Percentiles rank a stretch among this genome's conserved stretches.
These are phyloP conservation scores for Quercus alba DNA, from an alignment of 306 rosid genomes.

Conservation along the genomic window DNA sequence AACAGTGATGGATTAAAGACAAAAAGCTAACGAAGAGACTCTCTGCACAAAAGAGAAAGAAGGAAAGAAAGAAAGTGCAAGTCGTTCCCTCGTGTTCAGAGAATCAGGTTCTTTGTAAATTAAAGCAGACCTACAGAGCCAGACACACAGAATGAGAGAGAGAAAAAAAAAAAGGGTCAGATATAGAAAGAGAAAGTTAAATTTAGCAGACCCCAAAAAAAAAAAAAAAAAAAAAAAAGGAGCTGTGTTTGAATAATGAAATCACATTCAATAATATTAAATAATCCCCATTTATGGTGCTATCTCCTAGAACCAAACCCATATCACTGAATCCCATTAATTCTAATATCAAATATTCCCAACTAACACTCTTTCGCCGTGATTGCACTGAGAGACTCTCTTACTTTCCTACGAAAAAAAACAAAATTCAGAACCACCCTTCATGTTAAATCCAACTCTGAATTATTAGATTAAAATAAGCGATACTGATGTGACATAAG, in stretches of 20 bases:
- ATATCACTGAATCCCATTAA: neutral
- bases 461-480: too few species aligned
- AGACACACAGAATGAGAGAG: neutral
- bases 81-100: slow-evolving; percentile 30
- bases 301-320: slow-evolving; percentile 10
- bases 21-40: slow-evolving; percentile 20
- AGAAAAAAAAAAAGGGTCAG: neutral
- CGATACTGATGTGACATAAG: too few species aligned
- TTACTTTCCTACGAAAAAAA: too few species aligned
- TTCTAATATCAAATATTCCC: neutral
- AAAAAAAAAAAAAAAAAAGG: neutral
- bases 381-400: too few species aligned
- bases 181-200: neutral
- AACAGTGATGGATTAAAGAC: neutral
- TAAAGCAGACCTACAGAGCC: slow-evolving; percentile 21
- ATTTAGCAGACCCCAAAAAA: slow-evolving; percentile 24
- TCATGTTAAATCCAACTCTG: too few species aligned
- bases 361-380: too few species aligned
- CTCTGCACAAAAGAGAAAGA: neutral
- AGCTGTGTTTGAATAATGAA: neutral
- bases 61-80: slow-evolving; percentile 25
- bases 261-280: neutral
- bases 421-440: too few species aligned
- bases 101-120: slow-evolving; percentile 64
- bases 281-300: slow-evolving; percentile 10